Conservation (phyloP, 306 rosid genomes). For the Fragaria iinumae region DNA sequence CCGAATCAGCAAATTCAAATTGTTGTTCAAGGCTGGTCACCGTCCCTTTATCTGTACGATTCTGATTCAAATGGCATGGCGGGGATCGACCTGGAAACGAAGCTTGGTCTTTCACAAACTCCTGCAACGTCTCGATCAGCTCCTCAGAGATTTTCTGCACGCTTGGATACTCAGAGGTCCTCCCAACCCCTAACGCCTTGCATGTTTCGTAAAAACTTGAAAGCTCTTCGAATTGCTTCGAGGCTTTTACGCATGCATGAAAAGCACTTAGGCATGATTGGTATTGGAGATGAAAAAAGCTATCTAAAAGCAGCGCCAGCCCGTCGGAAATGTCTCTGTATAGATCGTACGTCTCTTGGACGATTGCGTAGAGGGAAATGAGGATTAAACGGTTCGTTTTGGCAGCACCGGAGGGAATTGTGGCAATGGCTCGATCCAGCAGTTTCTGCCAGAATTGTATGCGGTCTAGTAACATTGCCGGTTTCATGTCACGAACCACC, state of each 20-base stretch:
- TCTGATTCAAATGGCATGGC: not conserved
- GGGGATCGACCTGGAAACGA: conserved; percentile 40
- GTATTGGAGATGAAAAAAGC: conserved; percentile 60
- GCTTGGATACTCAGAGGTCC: conserved; percentile 80
- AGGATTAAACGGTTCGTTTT: conserved; percentile 45
- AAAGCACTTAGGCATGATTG: conserved; percentile 54
- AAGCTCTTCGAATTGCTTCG: conserved; percentile 70
- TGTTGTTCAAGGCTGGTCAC: not conserved
- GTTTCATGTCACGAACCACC: conserved; percentile 64
- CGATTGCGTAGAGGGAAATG: conserved; percentile 55
- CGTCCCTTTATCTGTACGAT: not conserved
- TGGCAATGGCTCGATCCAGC: conserved; percentile 66
- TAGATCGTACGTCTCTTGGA: conserved; percentile 75
- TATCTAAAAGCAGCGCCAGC: conserved; percentile 62
- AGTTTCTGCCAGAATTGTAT: conserved; percentile 65
- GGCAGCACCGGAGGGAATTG: conserved; percentile 63
- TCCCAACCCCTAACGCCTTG: conserved; percentile 59
- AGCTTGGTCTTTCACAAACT: conserved; percentile 74
- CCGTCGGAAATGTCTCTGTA: conserved; percentile 73
- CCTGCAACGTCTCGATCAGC: conserved; percentile 66
- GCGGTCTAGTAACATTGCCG: conserved; percentile 52
- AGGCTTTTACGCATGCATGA: conserved; percentile 67
- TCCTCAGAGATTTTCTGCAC: conserved; percentile 76
- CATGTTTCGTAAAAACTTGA: conserved; percentile 58
- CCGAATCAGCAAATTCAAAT: conserved; percentile 33